These are phyloP conservation scores for Metschnikowia peoriensis DNA, from an alignment of 805 yeast species.

Conservation along the genomic window DNA sequence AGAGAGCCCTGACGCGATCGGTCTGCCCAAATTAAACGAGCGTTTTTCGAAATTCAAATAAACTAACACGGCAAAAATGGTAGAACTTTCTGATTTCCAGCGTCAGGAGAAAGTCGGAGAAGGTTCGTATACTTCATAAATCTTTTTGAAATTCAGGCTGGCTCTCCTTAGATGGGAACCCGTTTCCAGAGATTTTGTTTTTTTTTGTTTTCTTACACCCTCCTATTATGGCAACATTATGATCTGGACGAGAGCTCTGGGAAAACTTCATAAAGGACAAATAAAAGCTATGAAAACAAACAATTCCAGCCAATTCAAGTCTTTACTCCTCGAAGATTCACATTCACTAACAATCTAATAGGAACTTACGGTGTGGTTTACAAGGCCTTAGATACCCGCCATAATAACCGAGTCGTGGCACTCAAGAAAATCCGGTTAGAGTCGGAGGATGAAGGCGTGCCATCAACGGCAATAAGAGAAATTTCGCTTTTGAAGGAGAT, in stretches of 20 bases:
- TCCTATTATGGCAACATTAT: not conserved
- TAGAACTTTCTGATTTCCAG: slow-evolving; percentile 87
- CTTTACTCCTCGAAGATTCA: not conserved
- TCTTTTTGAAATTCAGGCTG: not conserved
- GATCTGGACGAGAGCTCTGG: not conserved
- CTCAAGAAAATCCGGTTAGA: slow-evolving; percentile 92
- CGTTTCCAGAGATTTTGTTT: not conserved
- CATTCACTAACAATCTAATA: slow-evolving; percentile 18
- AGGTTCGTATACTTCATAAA: slow-evolving; percentile 45
- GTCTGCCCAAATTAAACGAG: not conserved
- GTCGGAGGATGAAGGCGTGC: slow-evolving; percentile 97
- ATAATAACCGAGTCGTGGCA: slow-evolving; percentile 93
- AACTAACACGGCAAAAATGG: slow-evolving; percentile 45
- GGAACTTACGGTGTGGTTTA: slow-evolving; percentile 98
- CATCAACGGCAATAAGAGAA: slow-evolving; percentile 96
- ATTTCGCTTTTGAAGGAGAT: slow-evolving; percentile 91
- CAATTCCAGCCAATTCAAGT: too few species aligned
- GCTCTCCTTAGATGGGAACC: not conserved
- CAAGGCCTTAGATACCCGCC: slow-evolving; percentile 86
- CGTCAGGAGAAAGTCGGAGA: slow-evolving; percentile 96
- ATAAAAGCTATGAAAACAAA: too few species aligned
- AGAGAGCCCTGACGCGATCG: not conserved
- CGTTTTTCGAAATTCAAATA: not conserved
- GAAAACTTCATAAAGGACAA: too few species aligned
- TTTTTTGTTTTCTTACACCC: not conserved